A percentile compares a stretch with the other conserved stretches of the same genome.
Evolutionary conservation across 2,329 filamentous ascomycete genomes (phyloP).

Genomic region (Talaromyces rugulosus): DNA sequence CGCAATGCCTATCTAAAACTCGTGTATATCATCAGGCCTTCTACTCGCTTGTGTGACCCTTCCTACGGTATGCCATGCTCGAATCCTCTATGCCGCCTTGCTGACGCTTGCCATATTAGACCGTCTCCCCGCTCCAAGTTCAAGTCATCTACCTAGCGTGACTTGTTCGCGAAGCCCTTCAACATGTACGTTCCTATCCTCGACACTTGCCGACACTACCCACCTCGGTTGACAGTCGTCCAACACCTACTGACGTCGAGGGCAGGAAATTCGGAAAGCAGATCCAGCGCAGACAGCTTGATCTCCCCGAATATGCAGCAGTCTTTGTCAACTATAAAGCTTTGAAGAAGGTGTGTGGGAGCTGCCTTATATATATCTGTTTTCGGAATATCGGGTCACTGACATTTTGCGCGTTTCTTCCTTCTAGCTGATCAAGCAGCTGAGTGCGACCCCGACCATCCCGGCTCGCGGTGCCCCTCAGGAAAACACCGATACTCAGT

Average conservation of each 20-base stretch:
- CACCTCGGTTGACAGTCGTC: background rate
- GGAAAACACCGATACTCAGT: conserved; percentile 66
- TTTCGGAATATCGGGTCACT: conserved; percentile 18
- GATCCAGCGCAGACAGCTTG: conserved; percentile 97
- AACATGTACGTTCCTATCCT: background rate
- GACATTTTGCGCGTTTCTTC: background rate
- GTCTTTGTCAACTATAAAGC: conserved; percentile 99
- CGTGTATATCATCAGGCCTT: background rate
- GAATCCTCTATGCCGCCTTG: background rate
- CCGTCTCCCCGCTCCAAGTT: background rate
- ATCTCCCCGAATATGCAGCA: conserved; percentile 97
- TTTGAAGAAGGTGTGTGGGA: conserved; percentile 80
- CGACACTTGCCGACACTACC: background rate
- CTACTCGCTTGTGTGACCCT: background rate
- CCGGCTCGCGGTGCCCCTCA: conserved; percentile 63
- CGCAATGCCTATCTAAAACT: background rate
- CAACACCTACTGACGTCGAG: background rate
- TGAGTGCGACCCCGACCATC: conserved; percentile 85
- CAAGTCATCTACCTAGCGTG: background rate
- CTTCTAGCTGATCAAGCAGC: conserved; percentile 88
- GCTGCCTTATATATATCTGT: conserved; percentile 8
- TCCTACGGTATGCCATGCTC: background rate
- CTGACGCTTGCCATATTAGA: background rate
- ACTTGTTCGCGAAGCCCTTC: background rate
- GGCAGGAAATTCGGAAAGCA: conserved; percentile 99